Percentiles rank a stretch among this genome's conserved stretches.
phyloP scores from a whole-genome alignment of 2,329 filamentous ascomycete species.

The Aureobasidium melanogenum region DNA sequence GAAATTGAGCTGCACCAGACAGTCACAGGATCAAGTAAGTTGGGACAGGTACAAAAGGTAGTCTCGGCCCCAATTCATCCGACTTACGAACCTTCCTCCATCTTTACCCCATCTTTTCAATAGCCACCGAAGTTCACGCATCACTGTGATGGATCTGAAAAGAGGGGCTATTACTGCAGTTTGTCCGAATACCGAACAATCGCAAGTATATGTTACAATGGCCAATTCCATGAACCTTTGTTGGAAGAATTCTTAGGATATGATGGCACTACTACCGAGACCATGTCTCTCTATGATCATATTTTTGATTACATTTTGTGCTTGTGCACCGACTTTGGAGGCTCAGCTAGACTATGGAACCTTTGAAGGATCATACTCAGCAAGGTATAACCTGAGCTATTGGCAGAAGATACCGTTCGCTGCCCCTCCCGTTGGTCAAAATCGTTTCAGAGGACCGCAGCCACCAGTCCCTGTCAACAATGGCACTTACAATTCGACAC shows the following conservation, averaged over 20 bases:
- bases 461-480: slow-evolving; percentile 41
- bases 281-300: neutral
- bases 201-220: neutral
- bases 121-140: neutral
- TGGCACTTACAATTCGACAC: slow-evolving; percentile 47
- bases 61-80: slow-evolving; percentile 1
- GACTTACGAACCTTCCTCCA: neutral
- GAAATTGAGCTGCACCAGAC: too few relatives aligned
- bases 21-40: too few relatives aligned
- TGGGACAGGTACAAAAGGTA: too few relatives aligned
- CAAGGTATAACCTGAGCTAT: slow-evolving; percentile 27
- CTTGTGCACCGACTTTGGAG: neutral
- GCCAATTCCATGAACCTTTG: neutral
- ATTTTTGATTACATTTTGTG: neutral
- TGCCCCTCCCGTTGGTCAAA: slow-evolving; percentile 47
- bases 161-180: neutral
- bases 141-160: neutral
- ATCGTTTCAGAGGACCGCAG: slow-evolving; percentile 54
- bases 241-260: neutral
- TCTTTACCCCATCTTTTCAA: neutral
- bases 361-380: slow-evolving; percentile 12
- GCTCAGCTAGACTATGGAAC: slow-evolving; percentile 15
- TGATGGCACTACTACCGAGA: neutral
- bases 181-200: neutral
- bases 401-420: slow-evolving; percentile 55